A percentile compares a stretch with the other conserved stretches of the same genome.
Conservation (phyloP, 1,139 yeast genomes). For the Geotrichum histeridarum region DNA sequence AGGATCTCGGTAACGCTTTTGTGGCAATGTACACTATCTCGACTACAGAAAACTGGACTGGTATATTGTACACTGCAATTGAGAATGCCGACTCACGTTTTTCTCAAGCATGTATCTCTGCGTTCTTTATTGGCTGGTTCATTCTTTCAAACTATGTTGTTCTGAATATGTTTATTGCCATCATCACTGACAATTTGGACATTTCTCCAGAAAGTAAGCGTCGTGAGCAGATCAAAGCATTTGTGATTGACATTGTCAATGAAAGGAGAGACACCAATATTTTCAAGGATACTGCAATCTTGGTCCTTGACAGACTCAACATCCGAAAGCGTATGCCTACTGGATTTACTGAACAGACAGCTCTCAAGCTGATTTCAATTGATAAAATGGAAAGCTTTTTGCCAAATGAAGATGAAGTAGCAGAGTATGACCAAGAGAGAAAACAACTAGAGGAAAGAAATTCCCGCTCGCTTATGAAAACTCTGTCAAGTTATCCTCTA, state of each 20-base stretch:
- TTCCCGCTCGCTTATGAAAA: constrained; percentile 11
- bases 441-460: constrained; percentile 7
- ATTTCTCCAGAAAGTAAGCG: constrained; percentile 70
- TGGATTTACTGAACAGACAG: background rate
- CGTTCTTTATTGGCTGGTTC: constrained; percentile 75
- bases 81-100: constrained; percentile 28
- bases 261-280: background rate
- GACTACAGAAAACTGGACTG: constrained; percentile 92
- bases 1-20: constrained; percentile 68
- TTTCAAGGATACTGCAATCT: constrained; percentile 6
- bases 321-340: background rate
- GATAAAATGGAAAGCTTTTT: constrained; percentile 15
- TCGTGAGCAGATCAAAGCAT: constrained; percentile 66
- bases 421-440: constrained; percentile 6
- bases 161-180: constrained; percentile 86
- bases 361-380: constrained; percentile 2
- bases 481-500: background rate
- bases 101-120: constrained; percentile 40
- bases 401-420: background rate
- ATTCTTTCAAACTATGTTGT: constrained; percentile 74
- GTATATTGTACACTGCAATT: constrained; percentile 43
- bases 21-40: constrained; percentile 74
- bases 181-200: constrained; percentile 77
- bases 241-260: constrained; percentile 48
- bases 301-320: constrained; percentile 3